These are phyloP conservation scores for Elongisporangium senticosum DNA, from an alignment of 352 stramenopile genomes.

Conservation along the genomic window DNA sequence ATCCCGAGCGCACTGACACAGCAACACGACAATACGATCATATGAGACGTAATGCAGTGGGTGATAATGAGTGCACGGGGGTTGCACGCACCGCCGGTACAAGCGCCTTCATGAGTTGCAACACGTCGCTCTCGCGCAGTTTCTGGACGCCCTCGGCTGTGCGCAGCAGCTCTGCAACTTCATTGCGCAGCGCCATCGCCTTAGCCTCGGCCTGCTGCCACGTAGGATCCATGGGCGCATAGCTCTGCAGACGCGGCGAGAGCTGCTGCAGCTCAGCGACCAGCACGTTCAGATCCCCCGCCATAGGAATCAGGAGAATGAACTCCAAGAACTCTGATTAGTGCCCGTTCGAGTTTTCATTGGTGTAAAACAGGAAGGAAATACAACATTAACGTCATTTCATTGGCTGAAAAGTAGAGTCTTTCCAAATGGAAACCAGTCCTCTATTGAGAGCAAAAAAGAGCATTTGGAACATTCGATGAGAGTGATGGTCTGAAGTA, in stretches of 20 bases:
- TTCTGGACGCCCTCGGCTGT: conserved; percentile 53
- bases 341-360: too few species aligned
- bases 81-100: conserved; percentile 44
- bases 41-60: background rate
- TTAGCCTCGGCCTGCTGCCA: conserved; percentile 65
- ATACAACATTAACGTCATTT: too few species aligned
- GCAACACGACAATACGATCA: background rate
- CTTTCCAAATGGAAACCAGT: too few species aligned
- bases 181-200: conserved; percentile 38
- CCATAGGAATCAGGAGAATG: background rate
- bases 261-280: conserved; percentile 49
- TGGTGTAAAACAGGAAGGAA: too few species aligned
- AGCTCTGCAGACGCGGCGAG: conserved; percentile 50
- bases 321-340: background rate
- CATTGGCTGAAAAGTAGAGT: too few species aligned
- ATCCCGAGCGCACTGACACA: conserved; percentile 39
- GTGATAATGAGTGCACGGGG: background rate
- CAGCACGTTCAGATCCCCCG: conserved; percentile 26
- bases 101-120: conserved; percentile 60
- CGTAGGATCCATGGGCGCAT: conserved; percentile 37
- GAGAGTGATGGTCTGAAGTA: too few species aligned
- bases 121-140: conserved; percentile 37
- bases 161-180: conserved; percentile 41
- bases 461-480: too few species aligned
- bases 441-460: too few species aligned